Conservation (phyloP, 2,329 filamentous ascomycete genomes). For the Xylaria digitata region DNA sequence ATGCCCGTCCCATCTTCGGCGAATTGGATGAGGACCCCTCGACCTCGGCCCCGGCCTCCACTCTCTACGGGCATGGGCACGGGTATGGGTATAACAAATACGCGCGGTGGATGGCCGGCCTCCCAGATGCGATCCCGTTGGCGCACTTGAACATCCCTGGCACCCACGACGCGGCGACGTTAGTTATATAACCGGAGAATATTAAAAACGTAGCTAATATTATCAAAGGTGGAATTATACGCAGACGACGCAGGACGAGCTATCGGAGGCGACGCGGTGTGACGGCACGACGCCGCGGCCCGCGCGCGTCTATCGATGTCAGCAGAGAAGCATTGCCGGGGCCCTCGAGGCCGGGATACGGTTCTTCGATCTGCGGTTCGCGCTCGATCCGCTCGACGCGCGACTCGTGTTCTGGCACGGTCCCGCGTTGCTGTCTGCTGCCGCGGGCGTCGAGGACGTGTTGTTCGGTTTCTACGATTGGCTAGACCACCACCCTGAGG, state of each 20-base stretch:
- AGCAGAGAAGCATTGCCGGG: slow-evolving; percentile 51
- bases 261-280: slow-evolving; percentile 55
- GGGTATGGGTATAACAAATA: slow-evolving; percentile 13
- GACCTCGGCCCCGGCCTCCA: slow-evolving; percentile 13
- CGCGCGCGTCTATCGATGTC: slow-evolving; percentile 56
- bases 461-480: slow-evolving; percentile 61
- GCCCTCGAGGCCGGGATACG: slow-evolving; percentile 60
- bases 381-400: slow-evolving; percentile 58
- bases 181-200: too few species aligned
- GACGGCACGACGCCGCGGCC: slow-evolving; percentile 48
- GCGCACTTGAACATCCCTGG: slow-evolving; percentile 63
- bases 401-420: slow-evolving; percentile 62
- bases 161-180: slow-evolving; percentile 60
- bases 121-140: slow-evolving; percentile 56
- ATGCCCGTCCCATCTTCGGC: slow-evolving; percentile 59
- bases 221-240: slow-evolving; percentile 59
- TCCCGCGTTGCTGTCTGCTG: slow-evolving; percentile 57
- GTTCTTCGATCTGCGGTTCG: slow-evolving; percentile 63
- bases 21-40: slow-evolving; percentile 24
- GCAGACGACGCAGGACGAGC: slow-evolving; percentile 54
- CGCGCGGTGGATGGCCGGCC: slow-evolving; percentile 59
- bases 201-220: too few species aligned
- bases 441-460: slow-evolving; percentile 57
- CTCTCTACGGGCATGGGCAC: slow-evolving; percentile 17
- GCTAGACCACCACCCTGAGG: slow-evolving; percentile 59